phyloP scores from a whole-genome alignment of 2,329 filamentous ascomycete genomes.

The Fusarium keratoplasticum region DNA sequence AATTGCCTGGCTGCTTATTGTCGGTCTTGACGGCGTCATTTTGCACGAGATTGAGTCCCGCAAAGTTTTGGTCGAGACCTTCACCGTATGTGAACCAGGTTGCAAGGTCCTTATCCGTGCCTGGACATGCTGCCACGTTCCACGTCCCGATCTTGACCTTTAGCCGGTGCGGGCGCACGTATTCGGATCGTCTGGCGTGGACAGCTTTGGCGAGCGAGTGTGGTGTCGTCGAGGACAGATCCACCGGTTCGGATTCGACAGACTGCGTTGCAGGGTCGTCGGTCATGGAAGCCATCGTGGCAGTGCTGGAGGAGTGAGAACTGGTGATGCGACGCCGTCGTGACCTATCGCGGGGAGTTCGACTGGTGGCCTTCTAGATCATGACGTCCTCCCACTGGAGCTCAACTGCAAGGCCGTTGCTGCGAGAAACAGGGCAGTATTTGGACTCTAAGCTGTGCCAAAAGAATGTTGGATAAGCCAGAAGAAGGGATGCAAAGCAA shows the following conservation, averaged over 20 bases:
- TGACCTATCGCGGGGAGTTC: slow-evolving; percentile 36
- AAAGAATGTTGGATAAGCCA: slow-evolving; percentile 27
- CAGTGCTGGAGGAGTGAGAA: slow-evolving; percentile 22
- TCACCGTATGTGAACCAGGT: slow-evolving; percentile 88
- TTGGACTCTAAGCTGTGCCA: slow-evolving; percentile 1
- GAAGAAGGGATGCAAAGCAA: slow-evolving; percentile 14
- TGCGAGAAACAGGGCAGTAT: background rate
- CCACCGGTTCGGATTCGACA: slow-evolving; percentile 55
- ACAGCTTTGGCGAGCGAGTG: slow-evolving; percentile 74
- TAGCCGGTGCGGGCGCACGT: slow-evolving; percentile 78
- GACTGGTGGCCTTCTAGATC: slow-evolving; percentile 50
- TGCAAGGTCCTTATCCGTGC: slow-evolving; percentile 87
- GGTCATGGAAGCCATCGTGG: slow-evolving; percentile 43
- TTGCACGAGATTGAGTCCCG: slow-evolving; percentile 61
- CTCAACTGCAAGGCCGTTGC: slow-evolving; percentile 17
- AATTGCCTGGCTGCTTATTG: slow-evolving; percentile 48
- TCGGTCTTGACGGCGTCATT: slow-evolving; percentile 51
- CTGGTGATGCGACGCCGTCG: slow-evolving; percentile 37
- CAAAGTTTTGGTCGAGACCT: slow-evolving; percentile 73
- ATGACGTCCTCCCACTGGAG: slow-evolving; percentile 43
- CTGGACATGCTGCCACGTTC: slow-evolving; percentile 90
- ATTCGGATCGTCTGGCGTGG: slow-evolving; percentile 81
- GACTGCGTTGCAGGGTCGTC: slow-evolving; percentile 49
- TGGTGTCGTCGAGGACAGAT: slow-evolving; percentile 58
- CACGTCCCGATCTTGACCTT: slow-evolving; percentile 92